Evolutionary conservation across 805 yeast genomes (phyloP).

Genomic region (Yarrowia divulgata): DNA sequence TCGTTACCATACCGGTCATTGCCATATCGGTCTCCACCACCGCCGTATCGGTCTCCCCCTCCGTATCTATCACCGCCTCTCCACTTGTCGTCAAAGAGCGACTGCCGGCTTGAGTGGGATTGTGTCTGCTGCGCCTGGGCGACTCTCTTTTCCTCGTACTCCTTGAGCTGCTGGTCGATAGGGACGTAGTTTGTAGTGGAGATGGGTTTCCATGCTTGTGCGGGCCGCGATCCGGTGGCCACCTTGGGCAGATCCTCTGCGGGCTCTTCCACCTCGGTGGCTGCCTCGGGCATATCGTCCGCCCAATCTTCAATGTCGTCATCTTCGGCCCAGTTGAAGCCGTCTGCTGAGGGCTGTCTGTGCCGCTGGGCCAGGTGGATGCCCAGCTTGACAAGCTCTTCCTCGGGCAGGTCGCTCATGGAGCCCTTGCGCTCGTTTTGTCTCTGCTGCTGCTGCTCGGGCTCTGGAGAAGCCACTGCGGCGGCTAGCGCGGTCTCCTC

Average conservation of each 20-base stretch:
- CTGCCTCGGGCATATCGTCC: slow-evolving; percentile 40
- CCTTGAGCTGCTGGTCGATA: slow-evolving; percentile 45
- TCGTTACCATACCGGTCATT: background rate
- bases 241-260: slow-evolving; percentile 16
- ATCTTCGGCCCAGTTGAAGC: slow-evolving; percentile 52
- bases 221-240: slow-evolving; percentile 23
- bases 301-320: slow-evolving; percentile 52
- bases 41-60: background rate
- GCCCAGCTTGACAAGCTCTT: slow-evolving; percentile 50
- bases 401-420: slow-evolving; percentile 45
- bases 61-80: slow-evolving; percentile 29
- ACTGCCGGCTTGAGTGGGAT: background rate
- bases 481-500: slow-evolving; percentile 18
- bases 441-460: slow-evolving; percentile 11
- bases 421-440: slow-evolving; percentile 26
- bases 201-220: slow-evolving; percentile 29
- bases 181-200: slow-evolving; percentile 42
- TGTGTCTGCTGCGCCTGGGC: slow-evolving; percentile 26
- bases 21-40: background rate
- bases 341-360: slow-evolving; percentile 41
- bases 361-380: slow-evolving; percentile 50
- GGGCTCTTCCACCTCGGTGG: slow-evolving; percentile 30
- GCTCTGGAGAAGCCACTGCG: slow-evolving; percentile 19
- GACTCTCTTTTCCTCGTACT: slow-evolving; percentile 42
- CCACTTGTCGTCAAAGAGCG: slow-evolving; percentile 39